Evolutionary conservation across 345 rosid genomes (phyloP).

Genomic region (Eucalyptus shirleyi): DNA sequence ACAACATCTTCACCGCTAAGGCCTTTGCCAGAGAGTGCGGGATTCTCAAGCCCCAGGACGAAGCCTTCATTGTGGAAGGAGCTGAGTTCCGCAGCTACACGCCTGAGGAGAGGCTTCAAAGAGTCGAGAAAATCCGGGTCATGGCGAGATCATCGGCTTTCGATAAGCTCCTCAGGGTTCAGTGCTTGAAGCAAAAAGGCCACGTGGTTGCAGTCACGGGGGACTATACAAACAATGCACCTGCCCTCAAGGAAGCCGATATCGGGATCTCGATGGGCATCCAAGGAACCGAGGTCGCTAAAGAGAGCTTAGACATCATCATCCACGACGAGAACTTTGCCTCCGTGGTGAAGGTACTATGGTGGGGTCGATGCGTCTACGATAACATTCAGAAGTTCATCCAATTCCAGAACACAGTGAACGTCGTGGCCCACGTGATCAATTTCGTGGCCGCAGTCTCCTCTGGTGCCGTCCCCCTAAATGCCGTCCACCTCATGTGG

Average conservation of each 20-base stretch:
- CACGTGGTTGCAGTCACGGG: constrained; percentile 69
- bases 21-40: constrained; percentile 71
- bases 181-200: constrained; percentile 53
- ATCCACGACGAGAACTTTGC: constrained; percentile 67
- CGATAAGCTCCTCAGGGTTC: constrained; percentile 72
- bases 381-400: constrained; percentile 70
- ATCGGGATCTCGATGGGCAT: constrained; percentile 74
- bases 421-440: constrained; percentile 52
- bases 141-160: constrained; percentile 77
- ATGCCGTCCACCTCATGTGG: constrained; percentile 68
- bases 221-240: constrained; percentile 68
- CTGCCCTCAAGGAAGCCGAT: constrained; percentile 64
- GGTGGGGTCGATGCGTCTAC: constrained; percentile 73
- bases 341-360: constrained; percentile 47
- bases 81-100: constrained; percentile 37
- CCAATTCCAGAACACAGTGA: constrained; percentile 68
- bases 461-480: constrained; percentile 71
- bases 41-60: constrained; percentile 31
- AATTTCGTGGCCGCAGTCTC: constrained; percentile 69
- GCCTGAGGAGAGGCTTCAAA: constrained; percentile 25
- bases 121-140: constrained; percentile 42
- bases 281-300: constrained; percentile 71
- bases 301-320: constrained; percentile 71
- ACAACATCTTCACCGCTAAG: constrained; percentile 54
- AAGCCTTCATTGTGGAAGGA: constrained; percentile 35